Percentiles rank a stretch among this genome's conserved stretches.
phyloP scores from a whole-genome alignment of 257 asterid species.

The Solanum piurae region DNA sequence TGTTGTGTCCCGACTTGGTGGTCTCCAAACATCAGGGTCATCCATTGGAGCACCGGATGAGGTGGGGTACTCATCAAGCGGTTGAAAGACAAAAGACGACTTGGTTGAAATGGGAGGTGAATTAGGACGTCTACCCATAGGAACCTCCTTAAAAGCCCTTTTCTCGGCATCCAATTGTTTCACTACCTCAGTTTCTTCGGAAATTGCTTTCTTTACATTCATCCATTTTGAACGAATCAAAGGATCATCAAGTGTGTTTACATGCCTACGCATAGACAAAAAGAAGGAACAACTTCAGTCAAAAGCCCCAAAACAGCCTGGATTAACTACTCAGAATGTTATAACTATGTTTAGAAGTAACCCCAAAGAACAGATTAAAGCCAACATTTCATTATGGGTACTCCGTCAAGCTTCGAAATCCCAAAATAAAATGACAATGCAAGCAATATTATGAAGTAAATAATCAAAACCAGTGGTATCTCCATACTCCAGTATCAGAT shows the following conservation, averaged over 20 bases:
- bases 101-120: constrained; percentile 93
- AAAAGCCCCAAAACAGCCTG: neutral
- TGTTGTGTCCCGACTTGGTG: constrained; percentile 78
- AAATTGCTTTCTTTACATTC: constrained; percentile 82
- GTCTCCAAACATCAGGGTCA: constrained; percentile 99
- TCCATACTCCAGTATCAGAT: neutral
- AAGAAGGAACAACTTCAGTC: neutral
- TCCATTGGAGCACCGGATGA: constrained; percentile 84
- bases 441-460: neutral
- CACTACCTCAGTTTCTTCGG: constrained; percentile 94
- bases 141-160: constrained; percentile 74
- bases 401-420: neutral
- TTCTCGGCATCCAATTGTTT: constrained; percentile 92
- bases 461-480: neutral
- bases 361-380: neutral
- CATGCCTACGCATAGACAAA: constrained; percentile 38
- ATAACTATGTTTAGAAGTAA: neutral
- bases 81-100: constrained; percentile 83
- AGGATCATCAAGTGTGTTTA: constrained; percentile 82
- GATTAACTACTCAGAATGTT: neutral
- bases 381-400: neutral
- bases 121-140: constrained; percentile 57
- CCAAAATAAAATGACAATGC: neutral
- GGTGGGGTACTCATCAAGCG: constrained; percentile 88
- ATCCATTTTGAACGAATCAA: constrained; percentile 82